A percentile compares a stretch with the other conserved stretches of the same genome.
These are phyloP conservation scores for Amylocarpus encephaloides DNA, from an alignment of 2,329 filamentous ascomycete species.

Conservation along the genomic window DNA sequence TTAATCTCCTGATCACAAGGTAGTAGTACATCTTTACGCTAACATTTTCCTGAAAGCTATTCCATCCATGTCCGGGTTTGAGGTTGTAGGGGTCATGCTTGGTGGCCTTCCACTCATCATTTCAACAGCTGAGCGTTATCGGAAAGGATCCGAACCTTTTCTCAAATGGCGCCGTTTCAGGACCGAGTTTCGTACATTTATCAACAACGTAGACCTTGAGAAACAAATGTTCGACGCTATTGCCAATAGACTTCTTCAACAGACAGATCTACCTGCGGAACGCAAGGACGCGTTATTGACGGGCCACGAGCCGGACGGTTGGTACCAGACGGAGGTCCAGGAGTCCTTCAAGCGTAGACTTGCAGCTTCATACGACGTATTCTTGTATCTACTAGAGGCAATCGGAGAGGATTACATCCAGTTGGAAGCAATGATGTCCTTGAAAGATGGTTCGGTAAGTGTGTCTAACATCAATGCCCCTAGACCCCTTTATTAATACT, in stretches of 20 bases:
- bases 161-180: slow-evolving; percentile 23
- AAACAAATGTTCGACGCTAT: slow-evolving; percentile 18
- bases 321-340: slow-evolving; percentile 15
- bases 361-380: slow-evolving; percentile 16
- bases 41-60: no score
- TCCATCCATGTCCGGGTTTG: slow-evolving; percentile 20
- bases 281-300: slow-evolving; percentile 18
- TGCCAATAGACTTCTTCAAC: slow-evolving; percentile 18
- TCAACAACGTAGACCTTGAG: slow-evolving; percentile 19
- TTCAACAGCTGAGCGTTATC: slow-evolving; percentile 20
- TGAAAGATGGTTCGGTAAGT: slow-evolving; percentile 23
- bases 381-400: slow-evolving; percentile 16
- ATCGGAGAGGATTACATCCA: slow-evolving; percentile 19
- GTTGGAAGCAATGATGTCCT: slow-evolving; percentile 15
- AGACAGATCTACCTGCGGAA: slow-evolving; percentile 17
- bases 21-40: no score
- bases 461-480: no score
- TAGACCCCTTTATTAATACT: no score
- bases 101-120: slow-evolving; percentile 22
- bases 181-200: slow-evolving; percentile 19
- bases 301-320: slow-evolving; percentile 19
- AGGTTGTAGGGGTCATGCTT: slow-evolving; percentile 21
- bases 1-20: no score
- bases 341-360: slow-evolving; percentile 11
- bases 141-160: slow-evolving; percentile 22